Conservation (phyloP, 2,329 filamentous ascomycete genomes). For the Fusarium coffeatum region DNA sequence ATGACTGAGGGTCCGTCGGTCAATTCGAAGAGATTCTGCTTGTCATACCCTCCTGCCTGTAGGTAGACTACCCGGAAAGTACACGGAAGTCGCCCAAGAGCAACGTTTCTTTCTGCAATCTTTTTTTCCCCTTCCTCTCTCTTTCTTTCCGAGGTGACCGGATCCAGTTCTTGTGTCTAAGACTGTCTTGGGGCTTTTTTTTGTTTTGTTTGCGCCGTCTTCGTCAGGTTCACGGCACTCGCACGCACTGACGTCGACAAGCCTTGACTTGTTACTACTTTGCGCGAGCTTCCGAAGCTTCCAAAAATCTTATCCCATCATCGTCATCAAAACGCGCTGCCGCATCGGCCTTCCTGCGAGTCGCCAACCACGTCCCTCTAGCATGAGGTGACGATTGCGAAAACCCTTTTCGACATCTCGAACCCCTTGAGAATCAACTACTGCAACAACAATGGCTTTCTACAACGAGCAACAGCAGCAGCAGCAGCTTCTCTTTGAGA, state of each 20-base stretch:
- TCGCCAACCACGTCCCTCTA: conserved; percentile 18
- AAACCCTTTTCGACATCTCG: conserved; percentile 51
- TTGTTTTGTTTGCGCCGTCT: background rate
- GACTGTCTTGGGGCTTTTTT: conserved; percentile 4
- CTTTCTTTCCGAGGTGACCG: conserved; percentile 3
- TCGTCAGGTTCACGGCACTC: conserved; percentile 8
- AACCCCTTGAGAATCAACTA: conserved; percentile 15
- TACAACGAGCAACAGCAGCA: conserved; percentile 59
- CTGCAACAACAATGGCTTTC: conserved; percentile 48
- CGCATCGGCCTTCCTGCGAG: conserved; percentile 15
- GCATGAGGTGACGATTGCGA: conserved; percentile 58
- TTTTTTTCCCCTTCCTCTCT: background rate
- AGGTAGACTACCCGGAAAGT: background rate
- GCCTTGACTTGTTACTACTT: background rate
- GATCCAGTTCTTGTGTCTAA: conserved; percentile 20
- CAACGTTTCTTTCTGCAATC: background rate
- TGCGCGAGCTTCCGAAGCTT: conserved; percentile 35
- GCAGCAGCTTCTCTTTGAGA: conserved; percentile 64
- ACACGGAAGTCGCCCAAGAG: conserved; percentile 32
- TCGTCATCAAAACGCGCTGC: conserved; percentile 30
- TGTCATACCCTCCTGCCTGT: conserved; percentile 13
- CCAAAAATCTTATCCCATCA: conserved; percentile 16
- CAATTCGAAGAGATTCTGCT: conserved; percentile 37
- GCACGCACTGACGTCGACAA: conserved; percentile 30
- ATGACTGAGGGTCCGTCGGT: conserved; percentile 7